These are phyloP conservation scores for Hanseniaspora nectarophila DNA, from an alignment of 805 yeast genomes.

Conservation along the genomic window DNA sequence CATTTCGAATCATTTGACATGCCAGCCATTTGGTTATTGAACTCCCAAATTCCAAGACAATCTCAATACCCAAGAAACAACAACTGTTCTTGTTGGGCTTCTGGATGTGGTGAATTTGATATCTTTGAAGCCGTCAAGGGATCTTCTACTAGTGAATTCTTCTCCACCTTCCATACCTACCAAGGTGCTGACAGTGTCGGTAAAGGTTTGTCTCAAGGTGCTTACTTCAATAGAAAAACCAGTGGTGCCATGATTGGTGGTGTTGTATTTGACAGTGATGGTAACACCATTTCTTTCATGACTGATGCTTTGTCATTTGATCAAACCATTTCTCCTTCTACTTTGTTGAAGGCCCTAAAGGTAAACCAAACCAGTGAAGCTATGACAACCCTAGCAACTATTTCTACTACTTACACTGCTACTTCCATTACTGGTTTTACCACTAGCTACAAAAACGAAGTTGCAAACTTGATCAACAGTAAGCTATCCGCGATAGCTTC, in stretches of 20 bases:
- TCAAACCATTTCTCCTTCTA: conserved; percentile 33
- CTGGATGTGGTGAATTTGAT: conserved; percentile 73
- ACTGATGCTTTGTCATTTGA: conserved; percentile 43
- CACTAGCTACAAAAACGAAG: conserved; percentile 10
- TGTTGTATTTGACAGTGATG: conserved; percentile 52
- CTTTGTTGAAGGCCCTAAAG: conserved; percentile 25
- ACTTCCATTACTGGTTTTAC: conserved; percentile 14
- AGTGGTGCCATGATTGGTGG: conserved; percentile 52
- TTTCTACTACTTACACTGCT: conserved; percentile 12
- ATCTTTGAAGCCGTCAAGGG: conserved; percentile 61
- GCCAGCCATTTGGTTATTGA: conserved; percentile 71
- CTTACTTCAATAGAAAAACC: conserved; percentile 46
- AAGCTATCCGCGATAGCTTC: not conserved
- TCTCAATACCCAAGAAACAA: conserved; percentile 49
- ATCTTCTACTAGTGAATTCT: conserved; percentile 44
- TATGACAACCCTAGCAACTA: not conserved
- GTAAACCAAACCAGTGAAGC: not conserved
- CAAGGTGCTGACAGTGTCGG: conserved; percentile 51
- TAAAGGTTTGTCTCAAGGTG: conserved; percentile 46
- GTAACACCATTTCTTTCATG: conserved; percentile 49
- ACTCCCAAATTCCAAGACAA: conserved; percentile 63
- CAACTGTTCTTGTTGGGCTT: conserved; percentile 64
- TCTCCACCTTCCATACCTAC: conserved; percentile 61
- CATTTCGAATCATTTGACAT: conserved; percentile 36
- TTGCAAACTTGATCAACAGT: not conserved